Conservation (phyloP, 2,329 filamentous ascomycete species). For the Daldinia sp. region DNA sequence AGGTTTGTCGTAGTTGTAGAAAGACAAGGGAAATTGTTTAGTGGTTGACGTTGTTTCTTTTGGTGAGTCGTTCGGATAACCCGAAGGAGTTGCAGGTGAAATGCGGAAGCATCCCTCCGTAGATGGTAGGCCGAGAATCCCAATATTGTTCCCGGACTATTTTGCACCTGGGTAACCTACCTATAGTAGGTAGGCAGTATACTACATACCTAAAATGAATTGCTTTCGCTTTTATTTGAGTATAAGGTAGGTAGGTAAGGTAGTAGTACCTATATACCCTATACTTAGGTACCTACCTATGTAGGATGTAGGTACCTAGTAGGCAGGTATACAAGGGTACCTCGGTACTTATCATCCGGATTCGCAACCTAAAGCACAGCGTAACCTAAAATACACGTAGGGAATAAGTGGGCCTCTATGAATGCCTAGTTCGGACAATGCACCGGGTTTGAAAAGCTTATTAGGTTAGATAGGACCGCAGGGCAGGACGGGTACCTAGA, state of each 20-base stretch:
- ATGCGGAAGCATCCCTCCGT: background rate
- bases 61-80: background rate
- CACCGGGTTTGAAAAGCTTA: slow-evolving; percentile 39
- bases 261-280: too few species aligned
- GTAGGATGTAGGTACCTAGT: too few species aligned
- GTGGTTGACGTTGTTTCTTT: background rate
- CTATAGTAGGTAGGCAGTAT: too few species aligned
- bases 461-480: slow-evolving; percentile 12
- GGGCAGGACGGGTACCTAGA: slow-evolving; percentile 32
- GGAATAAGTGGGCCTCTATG: background rate
- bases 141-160: background rate
- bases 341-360: background rate
- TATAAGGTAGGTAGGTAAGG: too few species aligned
- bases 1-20: background rate
- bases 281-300: too few species aligned
- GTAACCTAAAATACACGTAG: slow-evolving; percentile 11
- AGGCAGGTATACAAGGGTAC: background rate
- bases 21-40: background rate
- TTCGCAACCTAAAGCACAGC: slow-evolving; percentile 6
- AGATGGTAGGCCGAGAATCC: background rate
- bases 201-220: too few species aligned
- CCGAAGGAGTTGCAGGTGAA: background rate
- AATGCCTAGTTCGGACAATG: slow-evolving; percentile 27
- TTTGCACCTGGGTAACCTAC: too few species aligned
- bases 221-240: background rate